Conservation (phyloP, 2,329 filamentous ascomycete species). For the Albifimbria verrucaria region DNA sequence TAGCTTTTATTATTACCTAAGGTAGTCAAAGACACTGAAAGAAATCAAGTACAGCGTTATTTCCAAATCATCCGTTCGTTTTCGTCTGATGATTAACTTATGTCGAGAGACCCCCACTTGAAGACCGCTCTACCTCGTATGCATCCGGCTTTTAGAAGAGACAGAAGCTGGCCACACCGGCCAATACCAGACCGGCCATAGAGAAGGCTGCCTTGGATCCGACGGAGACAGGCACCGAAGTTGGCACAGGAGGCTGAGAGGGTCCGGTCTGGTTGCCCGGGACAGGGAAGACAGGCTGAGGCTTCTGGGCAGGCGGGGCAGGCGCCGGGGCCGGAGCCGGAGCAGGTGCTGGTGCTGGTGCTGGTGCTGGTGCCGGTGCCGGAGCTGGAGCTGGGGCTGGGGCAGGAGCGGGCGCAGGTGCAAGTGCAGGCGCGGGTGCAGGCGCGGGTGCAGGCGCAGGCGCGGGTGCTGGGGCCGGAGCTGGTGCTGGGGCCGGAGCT, state of each 20-base stretch:
- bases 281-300: background rate
- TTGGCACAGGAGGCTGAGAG: constrained; percentile 5
- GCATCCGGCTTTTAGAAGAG: constrained; percentile 11
- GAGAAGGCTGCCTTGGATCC: constrained; percentile 13
- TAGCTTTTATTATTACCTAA: background rate
- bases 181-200: constrained; percentile 7
- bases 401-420: background rate
- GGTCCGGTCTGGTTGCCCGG: background rate
- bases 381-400: background rate
- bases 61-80: background rate
- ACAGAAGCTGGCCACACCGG: constrained; percentile 9
- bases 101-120: no score
- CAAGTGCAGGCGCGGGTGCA: constrained; percentile 3
- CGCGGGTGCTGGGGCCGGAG: background rate
- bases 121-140: background rate
- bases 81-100: no score
- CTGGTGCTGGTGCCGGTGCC: background rate
- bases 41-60: background rate
- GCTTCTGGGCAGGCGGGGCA: background rate
- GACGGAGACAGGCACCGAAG: constrained; percentile 15
- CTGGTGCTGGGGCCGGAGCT: background rate
- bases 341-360: background rate
- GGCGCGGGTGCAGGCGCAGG: constrained; percentile 8
- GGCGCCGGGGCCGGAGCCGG: constrained; percentile 9
- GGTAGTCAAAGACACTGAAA: background rate